Evolutionary conservation across 2,329 filamentous ascomycete genomes (phyloP).

Genomic region (Clonostachys byssicola): DNA sequence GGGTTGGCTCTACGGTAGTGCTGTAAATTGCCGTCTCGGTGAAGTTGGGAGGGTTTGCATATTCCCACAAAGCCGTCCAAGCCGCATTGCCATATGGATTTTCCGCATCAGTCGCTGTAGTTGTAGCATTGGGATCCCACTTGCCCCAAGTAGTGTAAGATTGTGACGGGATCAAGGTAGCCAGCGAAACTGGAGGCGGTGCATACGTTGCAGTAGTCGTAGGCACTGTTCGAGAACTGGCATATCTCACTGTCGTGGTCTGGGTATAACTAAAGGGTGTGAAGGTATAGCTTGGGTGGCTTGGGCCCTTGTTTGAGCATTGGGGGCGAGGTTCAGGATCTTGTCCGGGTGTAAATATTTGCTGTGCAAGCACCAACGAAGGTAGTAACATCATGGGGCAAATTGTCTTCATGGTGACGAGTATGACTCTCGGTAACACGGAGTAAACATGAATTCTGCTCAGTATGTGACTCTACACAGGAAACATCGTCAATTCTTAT

Average conservation of each 20-base stretch:
- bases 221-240: slow-evolving; percentile 17
- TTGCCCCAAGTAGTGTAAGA: slow-evolving; percentile 26
- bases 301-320: slow-evolving; percentile 10
- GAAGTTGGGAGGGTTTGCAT: slow-evolving; percentile 24
- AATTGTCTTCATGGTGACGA: too few relatives aligned
- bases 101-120: slow-evolving; percentile 16
- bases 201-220: slow-evolving; percentile 22
- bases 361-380: too few relatives aligned
- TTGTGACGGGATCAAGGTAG: slow-evolving; percentile 14
- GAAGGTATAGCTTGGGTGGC: slow-evolving; percentile 17
- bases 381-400: too few relatives aligned
- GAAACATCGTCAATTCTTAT: too few relatives aligned
- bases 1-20: slow-evolving; percentile 50
- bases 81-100: slow-evolving; percentile 21
- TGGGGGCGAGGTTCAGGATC: slow-evolving; percentile 9
- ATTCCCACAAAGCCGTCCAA: slow-evolving; percentile 23
- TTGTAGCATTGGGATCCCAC: slow-evolving; percentile 21
- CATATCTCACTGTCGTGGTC: slow-evolving; percentile 23
- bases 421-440: too few relatives aligned
- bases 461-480: too few relatives aligned
- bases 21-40: slow-evolving; percentile 20
- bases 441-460: too few relatives aligned
- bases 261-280: slow-evolving; percentile 20
- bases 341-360: too few relatives aligned
- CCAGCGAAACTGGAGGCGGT: slow-evolving; percentile 15